Conservation (phyloP, 176 grass and related monocot species). For the Aegilops sharonensis region DNA sequence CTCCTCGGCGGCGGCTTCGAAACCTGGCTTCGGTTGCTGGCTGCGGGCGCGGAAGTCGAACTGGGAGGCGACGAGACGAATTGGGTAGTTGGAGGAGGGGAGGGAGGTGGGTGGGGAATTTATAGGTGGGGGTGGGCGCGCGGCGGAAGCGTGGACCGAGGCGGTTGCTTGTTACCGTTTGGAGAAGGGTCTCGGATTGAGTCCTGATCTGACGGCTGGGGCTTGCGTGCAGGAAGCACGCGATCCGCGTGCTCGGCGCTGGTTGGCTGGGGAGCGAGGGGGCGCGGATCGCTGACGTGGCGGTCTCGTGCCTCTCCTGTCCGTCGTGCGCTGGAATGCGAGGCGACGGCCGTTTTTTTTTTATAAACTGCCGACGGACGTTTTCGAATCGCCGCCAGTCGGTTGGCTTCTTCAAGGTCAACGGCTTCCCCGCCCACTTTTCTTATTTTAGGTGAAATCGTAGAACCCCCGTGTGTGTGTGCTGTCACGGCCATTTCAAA, state of each 20-base stretch:
- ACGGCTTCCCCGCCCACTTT: too few species aligned
- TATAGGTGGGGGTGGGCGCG: neutral
- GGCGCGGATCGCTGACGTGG: conserved; percentile 29
- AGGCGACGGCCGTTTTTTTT: too few species aligned
- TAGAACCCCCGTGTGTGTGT: too few species aligned
- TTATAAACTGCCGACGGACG: too few species aligned
- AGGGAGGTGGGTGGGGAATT: neutral
- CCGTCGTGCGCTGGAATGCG: too few species aligned
- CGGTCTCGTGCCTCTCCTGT: too few species aligned
- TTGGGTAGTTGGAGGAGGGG: neutral
- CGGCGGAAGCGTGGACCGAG: conserved; percentile 34
- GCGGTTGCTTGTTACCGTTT: conserved; percentile 30
- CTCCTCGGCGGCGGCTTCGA: neutral
- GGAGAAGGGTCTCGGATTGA: neutral
- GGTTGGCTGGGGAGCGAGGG: neutral
- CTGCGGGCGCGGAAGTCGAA: neutral
- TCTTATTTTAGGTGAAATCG: too few species aligned
- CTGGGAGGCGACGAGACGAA: neutral
- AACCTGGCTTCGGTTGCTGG: neutral
- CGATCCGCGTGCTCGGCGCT: conserved; percentile 34
- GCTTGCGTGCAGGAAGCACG: conserved; percentile 29
- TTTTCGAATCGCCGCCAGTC: too few species aligned
- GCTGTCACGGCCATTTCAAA: too few species aligned
- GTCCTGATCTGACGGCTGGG: conserved; percentile 31
- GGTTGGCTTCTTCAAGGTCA: too few species aligned